Percentiles rank a stretch among this genome's conserved stretches.
phyloP scores from a whole-genome alignment of 257 asterid species.

The Pogostemon cablin region DNA sequence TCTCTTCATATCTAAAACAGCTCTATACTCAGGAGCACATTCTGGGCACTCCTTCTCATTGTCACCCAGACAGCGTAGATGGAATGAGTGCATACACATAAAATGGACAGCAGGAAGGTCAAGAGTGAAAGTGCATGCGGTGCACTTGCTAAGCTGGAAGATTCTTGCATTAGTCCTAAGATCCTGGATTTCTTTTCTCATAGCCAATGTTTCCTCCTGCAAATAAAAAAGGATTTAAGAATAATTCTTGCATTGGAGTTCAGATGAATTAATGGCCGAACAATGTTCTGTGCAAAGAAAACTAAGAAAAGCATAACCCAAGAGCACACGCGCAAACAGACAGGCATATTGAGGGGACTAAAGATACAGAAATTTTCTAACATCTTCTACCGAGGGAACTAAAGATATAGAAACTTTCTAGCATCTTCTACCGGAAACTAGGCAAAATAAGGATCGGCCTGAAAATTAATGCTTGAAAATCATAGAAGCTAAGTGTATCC shows the following conservation, averaged over 20 bases:
- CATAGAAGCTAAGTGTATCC: not conserved
- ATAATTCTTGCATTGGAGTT: constrained; percentile 16
- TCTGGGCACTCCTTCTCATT: constrained; percentile 95
- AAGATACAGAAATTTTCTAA: not conserved
- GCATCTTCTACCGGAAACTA: not conserved
- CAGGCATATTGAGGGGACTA: not conserved
- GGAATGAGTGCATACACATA: constrained; percentile 99
- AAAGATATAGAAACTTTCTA: not conserved
- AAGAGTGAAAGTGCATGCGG: constrained; percentile 89
- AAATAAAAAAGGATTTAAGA: constrained; percentile 23
- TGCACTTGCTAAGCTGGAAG: constrained; percentile 97
- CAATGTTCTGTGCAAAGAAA: constrained; percentile 18
- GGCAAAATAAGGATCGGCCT: not conserved
- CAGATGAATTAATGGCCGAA: not conserved
- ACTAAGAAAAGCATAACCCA: not conserved
- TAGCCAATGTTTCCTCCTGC: constrained; percentile 81
- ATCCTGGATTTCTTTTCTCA: constrained; percentile 93
- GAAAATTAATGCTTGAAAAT: constrained; percentile 2
- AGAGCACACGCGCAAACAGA: not conserved
- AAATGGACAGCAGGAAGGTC: constrained; percentile 99
- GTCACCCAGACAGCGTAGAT: constrained; percentile 95
- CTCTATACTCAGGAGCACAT: constrained; percentile 88
- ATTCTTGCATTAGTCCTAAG: constrained; percentile 91
- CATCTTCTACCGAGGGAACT: not conserved
- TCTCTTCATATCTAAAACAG: constrained; percentile 77